Percentiles rank a stretch among this genome's conserved stretches.
Conservation (phyloP, 352 stramenopile species). For the Globisporangium mamillatum region DNA sequence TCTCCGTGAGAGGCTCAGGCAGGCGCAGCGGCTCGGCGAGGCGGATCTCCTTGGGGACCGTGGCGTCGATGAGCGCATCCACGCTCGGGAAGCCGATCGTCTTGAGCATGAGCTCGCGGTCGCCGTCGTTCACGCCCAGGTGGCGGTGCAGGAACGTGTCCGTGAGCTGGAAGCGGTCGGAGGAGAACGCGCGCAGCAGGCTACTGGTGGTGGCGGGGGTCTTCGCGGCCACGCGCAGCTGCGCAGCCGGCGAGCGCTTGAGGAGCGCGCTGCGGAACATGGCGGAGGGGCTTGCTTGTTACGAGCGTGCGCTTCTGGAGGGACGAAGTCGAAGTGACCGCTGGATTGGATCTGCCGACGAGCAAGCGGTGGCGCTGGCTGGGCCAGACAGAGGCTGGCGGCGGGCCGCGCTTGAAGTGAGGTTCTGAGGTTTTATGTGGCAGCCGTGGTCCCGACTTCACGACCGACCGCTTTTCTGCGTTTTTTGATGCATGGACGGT, state of each 20-base stretch:
- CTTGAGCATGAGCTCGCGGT: conserved; percentile 92
- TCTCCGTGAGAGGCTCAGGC: conserved; percentile 87
- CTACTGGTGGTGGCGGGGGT: background rate
- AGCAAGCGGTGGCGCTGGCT: background rate
- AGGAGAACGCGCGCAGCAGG: conserved; percentile 12
- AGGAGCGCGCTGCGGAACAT: conserved; percentile 22
- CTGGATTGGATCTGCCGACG: background rate
- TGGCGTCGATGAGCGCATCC: conserved; percentile 93
- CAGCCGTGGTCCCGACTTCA: no score
- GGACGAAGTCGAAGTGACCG: conserved; percentile 11
- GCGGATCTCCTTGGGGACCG: conserved; percentile 94
- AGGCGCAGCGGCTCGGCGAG: conserved; percentile 55
- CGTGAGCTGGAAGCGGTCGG: conserved; percentile 41
- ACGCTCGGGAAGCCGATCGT: conserved; percentile 92
- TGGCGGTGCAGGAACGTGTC: conserved; percentile 76
- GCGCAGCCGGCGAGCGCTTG: conserved; percentile 14
- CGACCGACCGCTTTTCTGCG: no score
- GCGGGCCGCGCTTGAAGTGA: background rate
- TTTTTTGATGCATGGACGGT: background rate
- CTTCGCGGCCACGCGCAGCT: conserved; percentile 1
- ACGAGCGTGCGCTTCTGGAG: background rate
- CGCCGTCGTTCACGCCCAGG: conserved; percentile 88
- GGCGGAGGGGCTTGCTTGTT: background rate
- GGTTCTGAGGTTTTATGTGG: background rate
- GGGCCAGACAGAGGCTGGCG: background rate